Evolutionary conservation across 2,329 filamentous ascomycete genomes (phyloP), one percentile per base, ranked within the genome.

Genomic region (Ampelomyces quisqualis): DNA sequence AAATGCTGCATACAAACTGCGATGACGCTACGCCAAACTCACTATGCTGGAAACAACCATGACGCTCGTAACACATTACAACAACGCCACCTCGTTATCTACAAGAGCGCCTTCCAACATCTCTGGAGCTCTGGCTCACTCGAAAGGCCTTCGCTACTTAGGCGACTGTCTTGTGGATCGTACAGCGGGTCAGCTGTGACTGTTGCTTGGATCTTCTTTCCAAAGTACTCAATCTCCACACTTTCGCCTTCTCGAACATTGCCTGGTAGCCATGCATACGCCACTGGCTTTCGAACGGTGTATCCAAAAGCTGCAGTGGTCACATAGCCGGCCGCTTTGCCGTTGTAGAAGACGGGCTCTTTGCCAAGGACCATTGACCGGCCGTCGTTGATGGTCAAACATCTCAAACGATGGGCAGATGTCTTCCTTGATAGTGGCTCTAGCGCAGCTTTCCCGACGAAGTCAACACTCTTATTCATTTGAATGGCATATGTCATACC

Each of bases 151-250:
- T 63, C 57, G 15, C 52, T 61, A 19, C 55, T 55, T 34, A 74
- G 44, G 13, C 66, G 65, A 14, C 53, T 69, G 53, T 65, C 65
- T 26, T 69, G 57, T 1, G 71, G 69, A 47, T 76, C 73, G 42
- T 73, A 73, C 29, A 79, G 38, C 7, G 78, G 74, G 32, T 80
- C 78, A 1, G 66, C 47, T 0, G 68, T 64, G 1, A 84, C 75
- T 3, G 78, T 82, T 0, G 80, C 81, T 34, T 53, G 51, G 37
- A 82, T 74, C 8, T 70, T 69, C 42, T 64, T 67, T 4, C 79
- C 78, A 60, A 84, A 84, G 55, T 84, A 84, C 51, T 82, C 79
- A 40, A 84, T 71, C 54, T 82, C 78, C 0, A 84, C 77, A 0
- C 51, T 41, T 3, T 74, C 69, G 0, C 79, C 79, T 29, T 78